A percentile compares a stretch with the other conserved stretches of the same genome.
Evolutionary conservation across 2,329 filamentous ascomycete genomes (phyloP).

Genomic region (Paecilomyces variotii): DNA sequence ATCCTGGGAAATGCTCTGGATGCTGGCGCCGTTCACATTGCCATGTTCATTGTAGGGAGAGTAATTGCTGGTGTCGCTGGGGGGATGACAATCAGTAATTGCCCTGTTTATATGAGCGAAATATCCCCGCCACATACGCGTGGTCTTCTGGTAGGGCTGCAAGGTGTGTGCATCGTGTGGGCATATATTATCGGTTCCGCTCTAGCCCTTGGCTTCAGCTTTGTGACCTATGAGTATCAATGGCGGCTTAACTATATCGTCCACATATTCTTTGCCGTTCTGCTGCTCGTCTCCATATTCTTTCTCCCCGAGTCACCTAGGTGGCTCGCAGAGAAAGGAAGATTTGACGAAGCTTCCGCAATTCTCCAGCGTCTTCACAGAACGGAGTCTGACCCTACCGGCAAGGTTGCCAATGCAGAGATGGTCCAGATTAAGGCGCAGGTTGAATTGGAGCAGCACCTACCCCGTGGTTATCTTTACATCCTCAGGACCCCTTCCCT

Average conservation of each 20-base stretch:
- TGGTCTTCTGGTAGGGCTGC: conserved; percentile 12
- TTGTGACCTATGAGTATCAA: conserved; percentile 12
- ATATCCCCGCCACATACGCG: conserved; percentile 15
- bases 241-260: conserved; percentile 17
- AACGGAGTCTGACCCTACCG: conserved; percentile 13
- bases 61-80: conserved; percentile 8
- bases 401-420: conserved; percentile 17
- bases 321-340: conserved; percentile 13
- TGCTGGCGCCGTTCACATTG: conserved; percentile 9
- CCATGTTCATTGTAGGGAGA: conserved; percentile 8
- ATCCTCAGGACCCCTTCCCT: conserved; percentile 19
- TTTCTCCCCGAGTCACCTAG: conserved; percentile 12
- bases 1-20: conserved; percentile 11
- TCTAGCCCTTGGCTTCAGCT: conserved; percentile 14
- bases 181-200: conserved; percentile 16
- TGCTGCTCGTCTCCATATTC: conserved; percentile 1
- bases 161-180: conserved; percentile 15
- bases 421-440: conserved; percentile 21
- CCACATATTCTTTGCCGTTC: conserved; percentile 7
- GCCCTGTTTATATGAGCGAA: conserved; percentile 15
- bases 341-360: conserved; percentile 12
- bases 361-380: conserved; percentile 15
- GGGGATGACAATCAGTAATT: conserved; percentile 9
- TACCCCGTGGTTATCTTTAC: conserved; percentile 18
- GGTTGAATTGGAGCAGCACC: conserved; percentile 12